Evolutionary conservation across 768 basidiomycete species (phyloP).

Genomic region (Saitozyma podzolica): DNA sequence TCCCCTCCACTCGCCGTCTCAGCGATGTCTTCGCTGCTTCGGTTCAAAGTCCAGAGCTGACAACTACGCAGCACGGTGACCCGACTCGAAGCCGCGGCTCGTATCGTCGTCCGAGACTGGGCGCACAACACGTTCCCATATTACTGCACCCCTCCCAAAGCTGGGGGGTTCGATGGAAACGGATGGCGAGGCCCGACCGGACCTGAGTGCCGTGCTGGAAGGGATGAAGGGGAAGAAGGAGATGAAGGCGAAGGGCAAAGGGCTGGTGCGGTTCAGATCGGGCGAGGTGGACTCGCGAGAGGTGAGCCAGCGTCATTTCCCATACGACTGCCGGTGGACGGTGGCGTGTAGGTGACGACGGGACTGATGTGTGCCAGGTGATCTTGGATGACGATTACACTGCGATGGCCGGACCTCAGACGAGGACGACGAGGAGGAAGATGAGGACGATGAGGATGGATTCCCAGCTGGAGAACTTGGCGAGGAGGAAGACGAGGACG

Average conservation of each 20-base stretch:
- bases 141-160: conserved; percentile 63
- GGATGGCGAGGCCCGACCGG: conserved; percentile 54
- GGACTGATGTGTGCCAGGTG: conserved; percentile 46
- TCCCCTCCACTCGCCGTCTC: conserved; percentile 13
- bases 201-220: conserved; percentile 59
- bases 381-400: conserved; percentile 56
- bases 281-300: conserved; percentile 56
- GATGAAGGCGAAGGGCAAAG: conserved; percentile 61
- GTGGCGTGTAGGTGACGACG: conserved; percentile 25
- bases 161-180: conserved; percentile 31
- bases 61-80: conserved; percentile 63
- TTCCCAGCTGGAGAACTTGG: conserved; percentile 29
- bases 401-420: conserved; percentile 52
- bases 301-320: conserved; percentile 42
- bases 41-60: conserved; percentile 12
- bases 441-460: conserved; percentile 56
- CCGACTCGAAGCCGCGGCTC: conserved; percentile 74
- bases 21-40: conserved; percentile 1
- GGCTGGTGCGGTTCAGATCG: conserved; percentile 62
- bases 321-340: not conserved
- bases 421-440: conserved; percentile 47
- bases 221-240: conserved; percentile 64
- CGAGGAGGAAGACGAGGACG: conserved; percentile 52
- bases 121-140: conserved; percentile 69
- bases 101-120: conserved; percentile 83